Evolutionary conservation across 169 alveolate species (phyloP), one percentile per base, ranked within the genome.

Genomic region (Babesia ovis): DNA sequence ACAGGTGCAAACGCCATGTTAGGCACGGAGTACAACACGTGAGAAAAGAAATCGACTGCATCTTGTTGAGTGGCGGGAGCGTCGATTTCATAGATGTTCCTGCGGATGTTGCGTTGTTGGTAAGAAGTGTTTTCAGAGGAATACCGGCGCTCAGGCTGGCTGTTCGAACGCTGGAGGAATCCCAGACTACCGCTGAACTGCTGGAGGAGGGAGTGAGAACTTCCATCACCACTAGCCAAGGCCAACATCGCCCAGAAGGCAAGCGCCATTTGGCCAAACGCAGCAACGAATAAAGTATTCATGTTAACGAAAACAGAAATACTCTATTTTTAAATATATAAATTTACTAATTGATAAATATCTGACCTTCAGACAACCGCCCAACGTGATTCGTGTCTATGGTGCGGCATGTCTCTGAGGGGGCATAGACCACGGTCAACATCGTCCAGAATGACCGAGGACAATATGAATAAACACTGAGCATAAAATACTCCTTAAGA

Each of bases 141-240:
- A 53, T 79, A 79, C 16, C 68, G 62, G 27, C 74, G 45, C 60
- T 79, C 87, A n/a, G 83, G 87, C 75, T 69, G 83, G 56, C 39
- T 79, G 20, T 76, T 20, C 9, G 87, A 60, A 20, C 87, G 46
- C 23, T 75, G 61, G 16, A 69, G 67, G 57, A 45, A 69, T 60
- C 81, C 77, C 50, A 54, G 18, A 16, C 53, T 35, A n/a, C 18
- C 37, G 41, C 72, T 4, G 14, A 18, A 5, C 35, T 12, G 22
- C 11, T 27, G 18, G 37, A 4, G 41, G 41, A 22, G 4, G 12
- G 61, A 18, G 27, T 48, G 27, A 12, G 56, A 20, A 48, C 5
- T 48, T 12, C 56, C 56, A 20, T 48, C 56, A 4, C 73, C 73
- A 16, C 60, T 50, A 14, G 58, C 56, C 20, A 48, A 8, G 27